Percentiles rank a stretch among this genome's conserved stretches.
phyloP scores from a whole-genome alignment of 257 asterid genomes.

The Solanum dulcamara region DNA sequence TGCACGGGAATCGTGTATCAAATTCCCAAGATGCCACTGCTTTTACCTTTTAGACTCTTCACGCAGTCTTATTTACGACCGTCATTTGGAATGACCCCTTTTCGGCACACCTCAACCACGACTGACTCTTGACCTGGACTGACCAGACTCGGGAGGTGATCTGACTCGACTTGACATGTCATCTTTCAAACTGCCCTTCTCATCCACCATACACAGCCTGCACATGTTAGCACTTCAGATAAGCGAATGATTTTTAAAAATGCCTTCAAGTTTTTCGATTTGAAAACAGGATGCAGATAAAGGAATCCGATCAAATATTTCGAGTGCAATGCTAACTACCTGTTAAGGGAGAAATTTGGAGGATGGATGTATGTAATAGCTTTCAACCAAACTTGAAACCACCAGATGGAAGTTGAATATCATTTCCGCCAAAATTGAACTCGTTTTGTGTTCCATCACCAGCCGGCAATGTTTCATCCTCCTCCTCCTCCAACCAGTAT shows the following conservation, averaged over 20 bases:
- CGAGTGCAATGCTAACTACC: constrained; percentile 1
- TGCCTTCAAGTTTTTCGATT: neutral
- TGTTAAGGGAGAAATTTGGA: neutral
- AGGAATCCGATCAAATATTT: neutral
- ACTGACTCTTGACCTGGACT: constrained; percentile 28
- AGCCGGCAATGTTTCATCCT: constrained; percentile 45
- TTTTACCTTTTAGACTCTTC: neutral
- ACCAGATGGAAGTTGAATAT: constrained; percentile 55
- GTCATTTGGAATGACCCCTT: constrained; percentile 21
- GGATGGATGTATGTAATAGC: neutral
- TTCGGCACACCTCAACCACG: constrained; percentile 19
- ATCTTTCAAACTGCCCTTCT: constrained; percentile 18
- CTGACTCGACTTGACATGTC: constrained; percentile 28
- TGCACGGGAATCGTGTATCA: neutral
- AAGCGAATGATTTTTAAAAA: neutral
- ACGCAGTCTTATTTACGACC: constrained; percentile 14
- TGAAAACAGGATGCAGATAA: neutral
- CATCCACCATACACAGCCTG: constrained; percentile 12
- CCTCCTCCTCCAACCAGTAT: constrained; percentile 91
- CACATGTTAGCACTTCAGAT: neutral
- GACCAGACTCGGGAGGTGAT: constrained; percentile 42
- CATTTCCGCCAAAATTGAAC: constrained; percentile 66
- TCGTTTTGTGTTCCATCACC: constrained; percentile 48
- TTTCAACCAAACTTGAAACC: constrained; percentile 77
- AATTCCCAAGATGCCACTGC: neutral